Conservation (phyloP, 148 eudicot species). For the Rhododendron williamsianum region DNA sequence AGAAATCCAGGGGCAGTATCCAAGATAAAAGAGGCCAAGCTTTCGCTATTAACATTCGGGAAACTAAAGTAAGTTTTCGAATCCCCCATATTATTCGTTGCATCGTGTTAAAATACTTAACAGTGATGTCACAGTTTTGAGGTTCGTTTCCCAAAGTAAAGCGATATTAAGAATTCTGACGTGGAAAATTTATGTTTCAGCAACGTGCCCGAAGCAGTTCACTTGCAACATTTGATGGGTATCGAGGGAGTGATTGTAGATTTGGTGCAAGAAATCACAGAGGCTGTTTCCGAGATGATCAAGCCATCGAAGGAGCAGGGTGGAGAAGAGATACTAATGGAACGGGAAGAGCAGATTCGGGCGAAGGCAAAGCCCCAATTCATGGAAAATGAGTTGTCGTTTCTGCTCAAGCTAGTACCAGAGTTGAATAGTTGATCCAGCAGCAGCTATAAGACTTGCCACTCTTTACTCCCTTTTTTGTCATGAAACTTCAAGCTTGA, state of each 20-base stretch:
- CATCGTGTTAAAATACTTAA: neutral
- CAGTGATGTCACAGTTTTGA: neutral
- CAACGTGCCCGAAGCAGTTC: constrained; percentile 71
- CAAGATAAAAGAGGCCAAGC: constrained; percentile 64
- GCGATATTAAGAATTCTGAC: neutral
- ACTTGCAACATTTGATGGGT: constrained; percentile 67
- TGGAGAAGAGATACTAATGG: constrained; percentile 13
- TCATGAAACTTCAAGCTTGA: neutral
- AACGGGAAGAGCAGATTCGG: constrained; percentile 15
- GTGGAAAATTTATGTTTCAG: constrained; percentile 14
- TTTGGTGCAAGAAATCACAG: constrained; percentile 51
- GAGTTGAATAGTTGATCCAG: neutral
- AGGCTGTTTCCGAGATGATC: constrained; percentile 36
- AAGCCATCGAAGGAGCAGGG: constrained; percentile 11
- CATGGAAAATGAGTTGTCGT: constrained; percentile 35
- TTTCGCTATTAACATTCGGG: constrained; percentile 70
- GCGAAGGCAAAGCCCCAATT: constrained; percentile 28
- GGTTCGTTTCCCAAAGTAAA: neutral
- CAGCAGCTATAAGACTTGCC: constrained; percentile 21
- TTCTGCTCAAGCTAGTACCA: constrained; percentile 47
- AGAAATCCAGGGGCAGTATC: constrained; percentile 60
- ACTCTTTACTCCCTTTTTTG: neutral
- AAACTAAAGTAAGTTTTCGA: constrained; percentile 50
- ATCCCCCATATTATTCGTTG: neutral
- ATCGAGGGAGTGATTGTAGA: constrained; percentile 75